Base-by-base conservation (phyloP, 1,284 basidiomycete genomes). In the Erythrobasidium hasegawianum region DNA sequence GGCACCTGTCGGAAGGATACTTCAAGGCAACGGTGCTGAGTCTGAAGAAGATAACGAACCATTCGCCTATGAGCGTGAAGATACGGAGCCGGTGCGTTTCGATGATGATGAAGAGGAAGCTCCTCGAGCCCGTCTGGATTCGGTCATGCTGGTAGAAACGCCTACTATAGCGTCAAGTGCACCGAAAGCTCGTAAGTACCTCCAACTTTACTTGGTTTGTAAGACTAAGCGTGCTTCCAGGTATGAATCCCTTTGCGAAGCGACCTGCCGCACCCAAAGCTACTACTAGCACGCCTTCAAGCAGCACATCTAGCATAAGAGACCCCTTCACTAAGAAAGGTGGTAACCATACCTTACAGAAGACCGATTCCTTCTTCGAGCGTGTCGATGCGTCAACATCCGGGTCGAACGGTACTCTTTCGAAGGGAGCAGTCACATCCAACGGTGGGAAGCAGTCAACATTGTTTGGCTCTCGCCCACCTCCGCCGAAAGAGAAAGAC, bases 351-450 rank as follows among this genome's bases (percentile, higher is more conserved):
- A 83, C 87, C 16, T 81, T 85, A 54, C 88, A 87, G 72, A 80
- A 97, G 78, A 94, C 89, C 73, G 91, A 90, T 50, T 92, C 88
- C 75, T 97, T 97, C 82, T 98, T 97, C 75, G 87, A 91, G 59
- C 91, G 94, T 70, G 90, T 95, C 7, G 83, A 83, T 59, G 78
- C 78, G 78, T 72, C 71, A 71, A 64, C 71, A 69, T 61, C 20
- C 77, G 71, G 39, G 47, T 27, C 9, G 20, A 18, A 22, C 56
- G 43, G 45, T 67, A 14, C 43, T 75, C 76, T 55, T 70, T 73
- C 68, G 79, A 33, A 33, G 11, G 77, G 68, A 74, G 71, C 45
- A 81, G 76, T 57, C n/a, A n/a, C n/a, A n/a, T n/a, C n/a, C n/a
- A n/a, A n/a, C 71, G 79, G 77, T 10, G 72, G 79, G 0, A 81